Percentiles rank a stretch among this genome's conserved stretches.
Conservation (phyloP, 768 basidiomycete genomes). For the Boletus eberwhitei region DNA sequence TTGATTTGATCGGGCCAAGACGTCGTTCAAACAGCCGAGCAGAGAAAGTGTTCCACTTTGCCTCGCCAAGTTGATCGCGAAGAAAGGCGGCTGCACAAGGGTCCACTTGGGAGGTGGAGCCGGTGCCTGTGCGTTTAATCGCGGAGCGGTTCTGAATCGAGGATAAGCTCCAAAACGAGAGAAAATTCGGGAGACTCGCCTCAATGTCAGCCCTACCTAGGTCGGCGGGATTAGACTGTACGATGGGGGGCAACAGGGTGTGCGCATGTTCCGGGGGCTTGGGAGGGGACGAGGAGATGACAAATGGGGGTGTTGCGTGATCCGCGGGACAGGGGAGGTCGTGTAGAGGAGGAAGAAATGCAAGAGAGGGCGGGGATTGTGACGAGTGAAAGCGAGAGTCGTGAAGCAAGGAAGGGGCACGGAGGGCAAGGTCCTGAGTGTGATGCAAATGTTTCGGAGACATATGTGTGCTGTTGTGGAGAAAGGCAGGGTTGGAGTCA, state of each 20-base stretch:
- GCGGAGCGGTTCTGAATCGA: constrained; percentile 25
- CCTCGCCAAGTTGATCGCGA: constrained; percentile 41
- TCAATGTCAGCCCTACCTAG: constrained; percentile 24
- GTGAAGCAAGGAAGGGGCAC: constrained; percentile 19
- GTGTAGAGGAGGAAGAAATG: constrained; percentile 26
- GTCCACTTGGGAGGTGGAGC: constrained; percentile 33
- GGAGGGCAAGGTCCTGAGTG: constrained; percentile 20
- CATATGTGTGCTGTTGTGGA: constrained; percentile 22
- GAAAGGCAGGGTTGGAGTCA: constrained; percentile 16
- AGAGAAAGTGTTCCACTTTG: constrained; percentile 45
- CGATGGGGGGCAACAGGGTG: constrained; percentile 32
- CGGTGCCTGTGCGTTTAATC: constrained; percentile 23
- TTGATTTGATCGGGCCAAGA: constrained; percentile 38
- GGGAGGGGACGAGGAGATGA: constrained; percentile 19
- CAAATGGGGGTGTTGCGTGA: constrained; percentile 14
- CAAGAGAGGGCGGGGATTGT: constrained; percentile 23
- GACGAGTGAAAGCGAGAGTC: constrained; percentile 28
- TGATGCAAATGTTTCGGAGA: constrained; percentile 30
- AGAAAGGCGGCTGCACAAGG: constrained; percentile 45
- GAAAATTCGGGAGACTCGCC: constrained; percentile 6
- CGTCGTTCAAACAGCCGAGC: constrained; percentile 47
- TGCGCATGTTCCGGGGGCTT: constrained; percentile 26
- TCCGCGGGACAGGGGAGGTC: constrained; percentile 23
- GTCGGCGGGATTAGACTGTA: constrained; percentile 33
- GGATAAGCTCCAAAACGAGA: constrained; percentile 10